Conservation (phyloP, 768 basidiomycete species). For the Rhodotorula kratochvilovae region DNA sequence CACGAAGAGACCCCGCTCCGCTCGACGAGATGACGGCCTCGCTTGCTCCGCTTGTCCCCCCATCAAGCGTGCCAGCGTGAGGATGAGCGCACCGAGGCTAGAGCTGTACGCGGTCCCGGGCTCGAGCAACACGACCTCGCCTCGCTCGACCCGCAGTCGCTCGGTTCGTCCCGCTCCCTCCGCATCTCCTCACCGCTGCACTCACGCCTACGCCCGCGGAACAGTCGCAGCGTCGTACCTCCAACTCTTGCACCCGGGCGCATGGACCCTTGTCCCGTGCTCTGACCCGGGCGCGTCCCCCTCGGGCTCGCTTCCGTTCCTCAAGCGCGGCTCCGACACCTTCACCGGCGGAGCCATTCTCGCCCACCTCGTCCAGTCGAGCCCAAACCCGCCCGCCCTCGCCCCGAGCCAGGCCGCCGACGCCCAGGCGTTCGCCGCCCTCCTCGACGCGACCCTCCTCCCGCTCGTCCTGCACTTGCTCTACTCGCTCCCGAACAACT, state of each 20-base stretch:
- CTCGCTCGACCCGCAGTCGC: slow-evolving; percentile 28
- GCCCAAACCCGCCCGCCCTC: background rate
- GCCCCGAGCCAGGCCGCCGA: background rate
- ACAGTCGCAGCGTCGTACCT: slow-evolving; percentile 35
- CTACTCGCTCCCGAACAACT: slow-evolving; percentile 38
- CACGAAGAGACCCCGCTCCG: too few relatives aligned
- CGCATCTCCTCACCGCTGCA: background rate
- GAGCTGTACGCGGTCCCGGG: slow-evolving; percentile 28
- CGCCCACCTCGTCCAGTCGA: slow-evolving; percentile 15
- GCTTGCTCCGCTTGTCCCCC: too few relatives aligned
- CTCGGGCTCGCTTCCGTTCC: slow-evolving; percentile 16
- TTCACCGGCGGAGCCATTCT: slow-evolving; percentile 23
- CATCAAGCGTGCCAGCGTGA: too few relatives aligned
- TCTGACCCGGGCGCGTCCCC: slow-evolving; percentile 15
- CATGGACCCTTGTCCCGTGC: slow-evolving; percentile 24
- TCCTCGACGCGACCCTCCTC: slow-evolving; percentile 33
- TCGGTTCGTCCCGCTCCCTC: slow-evolving; percentile 14
- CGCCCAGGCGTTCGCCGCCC: slow-evolving; percentile 26
- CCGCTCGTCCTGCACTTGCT: slow-evolving; percentile 38
- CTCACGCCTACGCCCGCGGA: background rate
- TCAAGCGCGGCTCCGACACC: slow-evolving; percentile 19
- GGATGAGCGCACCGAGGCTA: background rate
- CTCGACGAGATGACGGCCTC: too few relatives aligned
- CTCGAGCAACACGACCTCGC: slow-evolving; percentile 23
- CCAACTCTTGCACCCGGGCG: slow-evolving; percentile 28